phyloP scores from a whole-genome alignment of 1,284 basidiomycete species.

The Pisolithus thermaeus region DNA sequence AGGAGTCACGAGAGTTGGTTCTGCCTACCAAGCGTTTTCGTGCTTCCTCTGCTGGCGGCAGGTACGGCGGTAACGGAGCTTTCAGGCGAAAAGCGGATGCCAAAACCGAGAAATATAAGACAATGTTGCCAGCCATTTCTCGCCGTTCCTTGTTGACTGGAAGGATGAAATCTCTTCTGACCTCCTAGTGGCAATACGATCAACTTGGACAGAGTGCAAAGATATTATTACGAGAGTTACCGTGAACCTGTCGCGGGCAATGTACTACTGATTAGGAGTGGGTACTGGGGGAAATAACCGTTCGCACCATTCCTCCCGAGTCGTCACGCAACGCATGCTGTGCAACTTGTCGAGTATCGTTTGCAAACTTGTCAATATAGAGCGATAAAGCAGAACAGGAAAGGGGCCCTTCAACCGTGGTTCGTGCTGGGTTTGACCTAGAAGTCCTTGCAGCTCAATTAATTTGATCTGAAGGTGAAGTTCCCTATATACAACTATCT shows the following conservation, averaged over 20 bases:
- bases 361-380: slow-evolving; percentile 82
- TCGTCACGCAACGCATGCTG: slow-evolving; percentile 93
- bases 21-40: slow-evolving; percentile 66
- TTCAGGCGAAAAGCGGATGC: slow-evolving; percentile 86
- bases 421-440: slow-evolving; percentile 88
- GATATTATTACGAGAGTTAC: slow-evolving; percentile 31
- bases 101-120: slow-evolving; percentile 86
- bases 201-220: neutral
- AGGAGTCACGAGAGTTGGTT: neutral
- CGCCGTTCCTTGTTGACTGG: slow-evolving; percentile 83
- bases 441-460: slow-evolving; percentile 74
- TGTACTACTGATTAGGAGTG: slow-evolving; percentile 6
- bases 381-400: slow-evolving; percentile 75
- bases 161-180: slow-evolving; percentile 81
- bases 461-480: slow-evolving; percentile 89
- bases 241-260: slow-evolving; percentile 49
- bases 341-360: slow-evolving; percentile 87
- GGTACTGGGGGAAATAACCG: slow-evolving; percentile 10
- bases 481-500: slow-evolving; percentile 55
- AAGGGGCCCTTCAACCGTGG: slow-evolving; percentile 94
- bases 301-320: slow-evolving; percentile 83
- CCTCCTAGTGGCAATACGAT: slow-evolving; percentile 40
- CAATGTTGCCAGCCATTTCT: slow-evolving; percentile 92
- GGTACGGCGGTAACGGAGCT: slow-evolving; percentile 88
- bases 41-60: slow-evolving; percentile 86